Conservation (phyloP, 176 grass and related monocot species). For the Lolium multiflorum region DNA sequence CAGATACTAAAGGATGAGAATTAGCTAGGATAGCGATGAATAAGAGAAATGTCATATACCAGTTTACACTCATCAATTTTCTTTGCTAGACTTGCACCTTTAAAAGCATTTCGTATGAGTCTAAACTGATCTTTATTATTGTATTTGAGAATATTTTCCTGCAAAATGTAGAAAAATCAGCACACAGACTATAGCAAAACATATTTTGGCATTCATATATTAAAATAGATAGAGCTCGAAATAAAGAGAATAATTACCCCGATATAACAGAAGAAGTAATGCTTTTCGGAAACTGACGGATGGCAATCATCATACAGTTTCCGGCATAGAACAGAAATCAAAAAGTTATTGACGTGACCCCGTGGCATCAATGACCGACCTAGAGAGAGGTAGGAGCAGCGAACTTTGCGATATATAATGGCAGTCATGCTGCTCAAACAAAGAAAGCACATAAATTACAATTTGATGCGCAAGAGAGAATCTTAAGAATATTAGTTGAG, state of each 20-base stretch:
- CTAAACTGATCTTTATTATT: conserved; percentile 20
- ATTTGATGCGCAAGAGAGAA: neutral
- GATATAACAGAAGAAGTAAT: conserved; percentile 22
- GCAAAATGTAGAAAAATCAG: conserved; percentile 1
- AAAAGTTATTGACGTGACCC: conserved; percentile 23
- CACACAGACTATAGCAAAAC: neutral
- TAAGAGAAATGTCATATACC: neutral
- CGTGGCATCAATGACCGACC: conserved; percentile 11
- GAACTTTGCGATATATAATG: conserved; percentile 23
- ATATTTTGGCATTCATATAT: neutral
- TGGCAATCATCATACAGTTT: conserved; percentile 30
- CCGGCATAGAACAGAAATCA: conserved; percentile 29
- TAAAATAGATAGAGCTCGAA: neutral
- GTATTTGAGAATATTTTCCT: conserved; percentile 31
- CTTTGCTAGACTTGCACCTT: conserved; percentile 7
- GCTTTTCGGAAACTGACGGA: conserved; percentile 12
- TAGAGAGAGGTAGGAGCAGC: conserved; percentile 33
- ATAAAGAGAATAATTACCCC: conserved; percentile 26
- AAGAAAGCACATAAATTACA: neutral
- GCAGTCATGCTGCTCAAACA: neutral
- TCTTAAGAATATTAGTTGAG: neutral
- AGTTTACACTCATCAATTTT: conserved; percentile 16
- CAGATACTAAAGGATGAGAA: neutral
- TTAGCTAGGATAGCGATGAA: neutral
- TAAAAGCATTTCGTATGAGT: conserved; percentile 21